Evolutionary conservation across 345 rosid species (phyloP).

Genomic region (Eucalyptus albens): DNA sequence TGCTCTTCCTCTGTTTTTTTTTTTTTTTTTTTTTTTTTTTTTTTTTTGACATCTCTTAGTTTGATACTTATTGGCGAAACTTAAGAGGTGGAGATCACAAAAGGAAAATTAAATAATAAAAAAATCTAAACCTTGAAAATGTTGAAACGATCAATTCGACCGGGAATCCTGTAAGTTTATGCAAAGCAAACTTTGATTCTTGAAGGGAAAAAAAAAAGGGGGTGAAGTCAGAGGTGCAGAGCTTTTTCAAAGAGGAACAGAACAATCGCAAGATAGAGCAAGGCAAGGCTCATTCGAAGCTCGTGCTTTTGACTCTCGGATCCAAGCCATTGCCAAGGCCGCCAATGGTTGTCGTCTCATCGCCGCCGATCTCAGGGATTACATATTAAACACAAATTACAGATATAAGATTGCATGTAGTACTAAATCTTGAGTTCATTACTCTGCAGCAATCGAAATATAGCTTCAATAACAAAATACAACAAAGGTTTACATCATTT

Average conservation of each 20-base stretch:
- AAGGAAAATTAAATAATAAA: too few species aligned
- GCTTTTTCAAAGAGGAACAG: background rate
- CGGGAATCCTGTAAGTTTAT: background rate
- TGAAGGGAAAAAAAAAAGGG: background rate
- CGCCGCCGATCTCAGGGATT: background rate
- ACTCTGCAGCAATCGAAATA: background rate
- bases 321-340: background rate
- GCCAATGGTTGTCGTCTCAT: background rate
- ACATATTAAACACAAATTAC: background rate
- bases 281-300: background rate
- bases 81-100: too few species aligned
- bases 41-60: too few species aligned
- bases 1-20: background rate
- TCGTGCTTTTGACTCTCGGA: background rate
- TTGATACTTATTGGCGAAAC: too few species aligned
- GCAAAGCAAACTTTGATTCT: background rate
- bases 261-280: background rate
- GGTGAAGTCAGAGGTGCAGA: background rate
- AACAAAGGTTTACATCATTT: background rate
- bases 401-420: background rate
- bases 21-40: too few species aligned
- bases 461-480: background rate
- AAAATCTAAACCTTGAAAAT: too few species aligned
- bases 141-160: background rate
- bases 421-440: background rate